These are phyloP conservation scores for Lotmaria passim DNA, from an alignment of 208 protist genomes.

Conservation along the genomic window DNA sequence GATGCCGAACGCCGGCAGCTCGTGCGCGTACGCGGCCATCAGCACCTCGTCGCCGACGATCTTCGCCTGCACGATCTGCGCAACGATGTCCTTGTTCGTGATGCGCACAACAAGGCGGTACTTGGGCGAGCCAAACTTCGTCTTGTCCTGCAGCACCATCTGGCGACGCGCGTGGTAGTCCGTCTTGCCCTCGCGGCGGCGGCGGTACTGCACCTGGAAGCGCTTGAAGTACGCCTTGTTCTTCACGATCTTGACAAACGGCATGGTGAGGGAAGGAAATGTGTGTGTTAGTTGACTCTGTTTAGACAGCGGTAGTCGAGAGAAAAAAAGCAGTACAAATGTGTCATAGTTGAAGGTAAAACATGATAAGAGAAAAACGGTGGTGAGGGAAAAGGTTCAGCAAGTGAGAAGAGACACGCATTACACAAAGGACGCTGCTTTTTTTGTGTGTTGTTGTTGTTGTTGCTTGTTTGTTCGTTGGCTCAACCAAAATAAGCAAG, in stretches of 20 bases:
- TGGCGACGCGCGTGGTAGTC: conserved; percentile 97
- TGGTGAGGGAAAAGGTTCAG: too few relatives aligned
- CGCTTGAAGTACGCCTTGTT: conserved; percentile 98
- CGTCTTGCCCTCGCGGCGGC: conserved; percentile 98
- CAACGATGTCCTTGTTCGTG: conserved; percentile 97
- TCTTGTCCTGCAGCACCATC: conserved; percentile 98
- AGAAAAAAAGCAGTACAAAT: neutral
- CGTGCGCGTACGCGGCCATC: conserved; percentile 96
- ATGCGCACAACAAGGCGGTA: conserved; percentile 98
- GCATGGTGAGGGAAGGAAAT: conserved; percentile 53
- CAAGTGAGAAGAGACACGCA: too few relatives aligned
- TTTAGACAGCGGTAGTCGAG: neutral
- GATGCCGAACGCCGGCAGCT: conserved; percentile 97
- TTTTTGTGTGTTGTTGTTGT: too few relatives aligned
- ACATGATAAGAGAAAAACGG: too few relatives aligned
- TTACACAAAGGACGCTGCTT: too few relatives aligned
- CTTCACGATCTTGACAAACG: conserved; percentile 92
- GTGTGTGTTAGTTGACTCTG: neutral
- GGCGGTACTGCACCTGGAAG: conserved; percentile 98
- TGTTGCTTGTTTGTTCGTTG: too few relatives aligned
- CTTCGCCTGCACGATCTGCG: conserved; percentile 97
- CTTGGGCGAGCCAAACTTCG: conserved; percentile 99
- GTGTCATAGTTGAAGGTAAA: too few relatives aligned
- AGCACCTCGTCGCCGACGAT: conserved; percentile 96
- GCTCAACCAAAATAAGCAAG: too few relatives aligned